Evolutionary conservation across 148 eudicot species (phyloP).

Genomic region (Spergularia bocconei): DNA sequence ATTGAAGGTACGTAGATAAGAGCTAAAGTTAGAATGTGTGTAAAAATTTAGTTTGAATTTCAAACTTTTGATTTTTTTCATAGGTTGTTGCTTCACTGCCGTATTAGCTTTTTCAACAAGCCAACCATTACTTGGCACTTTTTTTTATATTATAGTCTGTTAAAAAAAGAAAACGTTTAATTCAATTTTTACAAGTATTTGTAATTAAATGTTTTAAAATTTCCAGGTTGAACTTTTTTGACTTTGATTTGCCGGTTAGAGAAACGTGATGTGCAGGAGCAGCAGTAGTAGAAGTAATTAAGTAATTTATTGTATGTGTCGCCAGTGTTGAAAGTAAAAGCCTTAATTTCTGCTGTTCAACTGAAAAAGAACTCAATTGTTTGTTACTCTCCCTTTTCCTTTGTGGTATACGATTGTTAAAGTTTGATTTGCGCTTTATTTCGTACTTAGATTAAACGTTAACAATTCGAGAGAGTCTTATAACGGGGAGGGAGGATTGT

Average conservation of each 20-base stretch:
- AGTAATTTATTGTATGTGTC: background rate
- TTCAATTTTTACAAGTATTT: background rate
- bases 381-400: background rate
- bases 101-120: background rate
- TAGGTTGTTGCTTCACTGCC: constrained; percentile 13
- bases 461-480: too few relatives aligned
- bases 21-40: background rate
- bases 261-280: background rate
- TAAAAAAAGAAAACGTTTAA: background rate
- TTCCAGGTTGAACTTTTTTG: background rate
- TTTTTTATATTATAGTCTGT: background rate
- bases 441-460: too few relatives aligned
- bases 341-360: constrained; percentile 4
- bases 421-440: too few relatives aligned
- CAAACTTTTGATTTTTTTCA: constrained; percentile 9
- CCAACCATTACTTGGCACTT: too few relatives aligned
- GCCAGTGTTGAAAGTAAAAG: constrained; percentile 21
- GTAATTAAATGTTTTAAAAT: too few relatives aligned
- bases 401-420: background rate
- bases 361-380: background rate
- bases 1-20: background rate
- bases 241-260: background rate
- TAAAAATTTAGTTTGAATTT: constrained; percentile 12
- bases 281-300: background rate
- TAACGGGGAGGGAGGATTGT: too few relatives aligned